phyloP scores from a whole-genome alignment of 495 filamentous ascomycete species.

The Xylaria cubensis region DNA sequence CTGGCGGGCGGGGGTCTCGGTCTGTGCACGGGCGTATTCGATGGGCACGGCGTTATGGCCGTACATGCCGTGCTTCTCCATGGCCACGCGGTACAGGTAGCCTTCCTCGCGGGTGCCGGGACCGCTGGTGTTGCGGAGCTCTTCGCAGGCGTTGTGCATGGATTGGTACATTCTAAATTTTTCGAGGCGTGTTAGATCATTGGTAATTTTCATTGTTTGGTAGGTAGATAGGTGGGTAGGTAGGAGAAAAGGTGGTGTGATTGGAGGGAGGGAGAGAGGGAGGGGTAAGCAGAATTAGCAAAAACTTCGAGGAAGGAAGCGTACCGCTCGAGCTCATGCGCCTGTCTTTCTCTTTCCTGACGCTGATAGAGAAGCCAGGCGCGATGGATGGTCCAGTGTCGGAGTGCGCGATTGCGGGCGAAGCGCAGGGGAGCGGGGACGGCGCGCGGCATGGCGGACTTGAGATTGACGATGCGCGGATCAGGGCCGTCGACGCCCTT shows the following conservation, averaged over 20 bases:
- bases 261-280: too few relatives aligned
- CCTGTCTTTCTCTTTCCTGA: constrained; percentile 63
- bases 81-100: constrained; percentile 79
- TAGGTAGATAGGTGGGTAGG: not conserved
- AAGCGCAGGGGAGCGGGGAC: constrained; percentile 80
- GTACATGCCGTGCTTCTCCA: constrained; percentile 84
- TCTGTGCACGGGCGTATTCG: constrained; percentile 86
- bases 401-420: constrained; percentile 83
- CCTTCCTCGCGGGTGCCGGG: constrained; percentile 67
- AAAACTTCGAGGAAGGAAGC: not conserved
- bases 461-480: constrained; percentile 37
- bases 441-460: constrained; percentile 37
- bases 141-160: constrained; percentile 83
- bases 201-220: not conserved
- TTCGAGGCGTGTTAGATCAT: constrained; percentile 14
- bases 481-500: constrained; percentile 30
- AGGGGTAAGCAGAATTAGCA: too few relatives aligned
- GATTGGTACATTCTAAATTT: constrained; percentile 65
- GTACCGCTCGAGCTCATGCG: constrained; percentile 67
- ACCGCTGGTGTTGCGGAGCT: constrained; percentile 71
- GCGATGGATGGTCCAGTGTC: constrained; percentile 99
- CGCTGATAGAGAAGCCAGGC: constrained; percentile 81
- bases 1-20: constrained; percentile 71
- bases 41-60: constrained; percentile 71
- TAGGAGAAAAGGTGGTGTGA: not conserved